A percentile compares a stretch with the other conserved stretches of the same genome.
Evolutionary conservation across 331 rosid species (phyloP).

Genomic region (Malus hybrid): DNA sequence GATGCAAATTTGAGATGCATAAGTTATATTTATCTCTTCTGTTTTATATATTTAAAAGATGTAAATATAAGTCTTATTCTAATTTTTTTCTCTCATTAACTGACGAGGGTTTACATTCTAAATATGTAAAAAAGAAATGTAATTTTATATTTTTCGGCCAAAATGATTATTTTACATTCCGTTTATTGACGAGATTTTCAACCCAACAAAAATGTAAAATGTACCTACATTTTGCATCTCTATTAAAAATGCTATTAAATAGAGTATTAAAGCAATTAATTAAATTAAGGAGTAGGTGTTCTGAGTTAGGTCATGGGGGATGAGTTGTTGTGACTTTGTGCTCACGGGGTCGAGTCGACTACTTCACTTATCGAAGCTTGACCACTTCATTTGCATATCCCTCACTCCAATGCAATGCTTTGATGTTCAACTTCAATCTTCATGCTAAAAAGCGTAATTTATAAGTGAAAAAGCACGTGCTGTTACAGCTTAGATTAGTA

Average conservation of each 20-base stretch:
- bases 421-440: neutral
- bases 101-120: no score
- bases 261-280: neutral
- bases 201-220: neutral
- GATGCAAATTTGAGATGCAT: neutral
- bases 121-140: no score
- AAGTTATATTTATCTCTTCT: no score
- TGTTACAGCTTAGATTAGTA: conserved; percentile 5
- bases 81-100: no score
- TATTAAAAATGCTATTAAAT: neutral
- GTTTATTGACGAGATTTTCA: no score
- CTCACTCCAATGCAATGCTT: conserved; percentile 15
- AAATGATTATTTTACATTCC: neutral
- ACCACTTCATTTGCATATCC: conserved; percentile 2
- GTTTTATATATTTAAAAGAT: no score
- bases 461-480: conserved; percentile 26
- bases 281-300: neutral
- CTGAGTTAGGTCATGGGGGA: no score
- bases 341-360: conserved; percentile 48
- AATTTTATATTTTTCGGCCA: no score
- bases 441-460: neutral
- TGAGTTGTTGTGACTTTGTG: conserved; percentile 9
- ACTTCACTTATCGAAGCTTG: conserved; percentile 42
- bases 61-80: no score
- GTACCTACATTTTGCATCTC: neutral